phyloP scores from a whole-genome alignment of 2,329 filamentous ascomycete genomes.

The Hypoxylon sp. region DNA sequence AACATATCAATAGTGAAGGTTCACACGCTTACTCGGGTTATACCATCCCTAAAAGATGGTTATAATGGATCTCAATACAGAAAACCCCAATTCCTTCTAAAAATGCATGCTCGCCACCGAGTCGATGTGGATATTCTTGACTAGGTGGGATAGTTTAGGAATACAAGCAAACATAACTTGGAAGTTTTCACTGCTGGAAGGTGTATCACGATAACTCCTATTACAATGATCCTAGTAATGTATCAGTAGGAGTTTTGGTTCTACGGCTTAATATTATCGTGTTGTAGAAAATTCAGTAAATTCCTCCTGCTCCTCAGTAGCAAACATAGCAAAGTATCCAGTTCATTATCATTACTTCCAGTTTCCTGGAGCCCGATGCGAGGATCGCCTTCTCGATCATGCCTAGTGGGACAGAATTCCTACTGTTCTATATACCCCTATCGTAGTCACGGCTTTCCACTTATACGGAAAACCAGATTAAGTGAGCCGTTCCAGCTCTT shows the following conservation, averaged over 20 bases:
- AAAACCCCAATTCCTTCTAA: neutral
- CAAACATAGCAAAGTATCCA: neutral
- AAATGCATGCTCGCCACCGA: neutral
- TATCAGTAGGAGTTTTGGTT: neutral
- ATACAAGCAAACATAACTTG: too few species aligned
- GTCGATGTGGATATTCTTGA: neutral
- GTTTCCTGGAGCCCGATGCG: neutral
- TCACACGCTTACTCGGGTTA: neutral
- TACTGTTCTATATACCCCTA: neutral
- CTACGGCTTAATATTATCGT: neutral
- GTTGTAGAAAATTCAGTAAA: neutral
- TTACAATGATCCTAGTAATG: neutral
- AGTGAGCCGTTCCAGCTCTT: neutral
- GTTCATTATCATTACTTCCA: neutral
- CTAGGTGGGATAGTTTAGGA: too few species aligned
- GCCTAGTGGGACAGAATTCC: neutral
- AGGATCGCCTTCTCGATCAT: neutral
- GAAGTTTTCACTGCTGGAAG: too few species aligned
- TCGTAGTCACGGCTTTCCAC: neutral
- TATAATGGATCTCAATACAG: neutral
- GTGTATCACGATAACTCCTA: neutral
- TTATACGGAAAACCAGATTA: neutral
- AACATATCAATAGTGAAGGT: neutral
- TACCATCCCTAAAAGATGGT: neutral
- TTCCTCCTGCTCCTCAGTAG: neutral